A percentile compares a stretch with the other conserved stretches of the same genome.
phyloP scores from a whole-genome alignment of 1,284 basidiomycete genomes.

The Leucoagaricus sp. region DNA sequence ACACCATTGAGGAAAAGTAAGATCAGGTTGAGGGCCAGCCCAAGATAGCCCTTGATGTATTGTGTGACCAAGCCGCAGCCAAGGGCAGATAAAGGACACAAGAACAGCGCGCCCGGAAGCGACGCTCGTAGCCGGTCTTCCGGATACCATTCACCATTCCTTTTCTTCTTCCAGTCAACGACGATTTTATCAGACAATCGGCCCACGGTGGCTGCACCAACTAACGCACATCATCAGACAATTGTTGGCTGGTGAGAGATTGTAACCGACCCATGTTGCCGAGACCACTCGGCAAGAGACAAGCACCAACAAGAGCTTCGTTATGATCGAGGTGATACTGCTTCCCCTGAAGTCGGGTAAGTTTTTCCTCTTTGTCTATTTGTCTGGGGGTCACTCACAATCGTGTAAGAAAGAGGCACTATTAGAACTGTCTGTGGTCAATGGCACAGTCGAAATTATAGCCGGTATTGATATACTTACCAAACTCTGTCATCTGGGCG shows the following conservation, averaged over 20 bases:
- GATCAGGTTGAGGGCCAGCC: constrained; percentile 28
- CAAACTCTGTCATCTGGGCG: constrained; percentile 20
- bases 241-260: background rate
- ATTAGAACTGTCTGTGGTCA: constrained; percentile 20
- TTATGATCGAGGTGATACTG: constrained; percentile 32
- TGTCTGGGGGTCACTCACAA: constrained; percentile 16
- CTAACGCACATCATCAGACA: constrained; percentile 17
- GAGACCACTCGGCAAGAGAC: constrained; percentile 35
- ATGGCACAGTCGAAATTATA: background rate
- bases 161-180: constrained; percentile 24
- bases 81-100: constrained; percentile 26
- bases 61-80: constrained; percentile 22
- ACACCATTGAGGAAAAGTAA: constrained; percentile 40
- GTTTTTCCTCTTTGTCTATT: too few species aligned
- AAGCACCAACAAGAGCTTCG: constrained; percentile 35
- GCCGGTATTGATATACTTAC: constrained; percentile 11
- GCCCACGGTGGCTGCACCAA: constrained; percentile 34
- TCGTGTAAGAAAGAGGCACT: constrained; percentile 26
- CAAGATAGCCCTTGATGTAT: constrained; percentile 28
- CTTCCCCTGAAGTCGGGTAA: constrained; percentile 24
- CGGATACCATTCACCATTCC: constrained; percentile 30
- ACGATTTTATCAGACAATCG: constrained; percentile 31
- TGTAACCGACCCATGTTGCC: constrained; percentile 33
- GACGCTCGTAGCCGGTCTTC: constrained; percentile 29
- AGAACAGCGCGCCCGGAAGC: constrained; percentile 21